Percentiles rank a stretch among this genome's conserved stretches.
phyloP scores from a whole-genome alignment of 768 basidiomycete genomes.

The Suillus subalutaceus region DNA sequence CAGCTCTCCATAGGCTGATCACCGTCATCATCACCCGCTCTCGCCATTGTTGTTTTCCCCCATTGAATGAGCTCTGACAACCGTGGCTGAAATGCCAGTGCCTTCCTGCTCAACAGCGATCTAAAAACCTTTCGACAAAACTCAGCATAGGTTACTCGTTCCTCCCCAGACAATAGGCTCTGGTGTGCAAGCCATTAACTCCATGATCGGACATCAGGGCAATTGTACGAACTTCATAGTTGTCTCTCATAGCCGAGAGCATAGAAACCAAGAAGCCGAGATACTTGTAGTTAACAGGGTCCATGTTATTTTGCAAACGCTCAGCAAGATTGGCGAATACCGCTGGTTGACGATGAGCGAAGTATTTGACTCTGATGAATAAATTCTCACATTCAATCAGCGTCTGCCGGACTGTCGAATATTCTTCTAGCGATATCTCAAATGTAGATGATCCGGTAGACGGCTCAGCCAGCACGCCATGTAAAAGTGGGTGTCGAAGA shows the following conservation, averaged over 20 bases:
- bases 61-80: constrained; percentile 36
- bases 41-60: constrained; percentile 22
- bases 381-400: constrained; percentile 34
- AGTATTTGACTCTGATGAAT: constrained; percentile 7
- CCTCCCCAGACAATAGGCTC: constrained; percentile 16
- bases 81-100: constrained; percentile 36
- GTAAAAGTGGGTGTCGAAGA: constrained; percentile 54
- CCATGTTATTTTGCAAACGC: constrained; percentile 36
- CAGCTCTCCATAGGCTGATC: constrained; percentile 1
- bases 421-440: constrained; percentile 34
- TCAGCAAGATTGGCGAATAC: constrained; percentile 48
- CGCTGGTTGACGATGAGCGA: constrained; percentile 25
- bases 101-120: constrained; percentile 30
- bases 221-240: constrained; percentile 40
- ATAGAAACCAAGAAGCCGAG: constrained; percentile 46
- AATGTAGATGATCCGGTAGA: constrained; percentile 27
- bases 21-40: constrained; percentile 12
- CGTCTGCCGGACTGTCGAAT: constrained; percentile 36
- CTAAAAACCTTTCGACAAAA: constrained; percentile 39
- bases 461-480: constrained; percentile 32
- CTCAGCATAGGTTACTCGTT: constrained; percentile 33
- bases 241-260: constrained; percentile 55
- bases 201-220: background rate
- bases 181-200: constrained; percentile 14
- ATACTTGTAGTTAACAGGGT: constrained; percentile 40